Evolutionary conservation across 768 basidiomycete species (phyloP).

Genomic region (Pluteus cervinus): DNA sequence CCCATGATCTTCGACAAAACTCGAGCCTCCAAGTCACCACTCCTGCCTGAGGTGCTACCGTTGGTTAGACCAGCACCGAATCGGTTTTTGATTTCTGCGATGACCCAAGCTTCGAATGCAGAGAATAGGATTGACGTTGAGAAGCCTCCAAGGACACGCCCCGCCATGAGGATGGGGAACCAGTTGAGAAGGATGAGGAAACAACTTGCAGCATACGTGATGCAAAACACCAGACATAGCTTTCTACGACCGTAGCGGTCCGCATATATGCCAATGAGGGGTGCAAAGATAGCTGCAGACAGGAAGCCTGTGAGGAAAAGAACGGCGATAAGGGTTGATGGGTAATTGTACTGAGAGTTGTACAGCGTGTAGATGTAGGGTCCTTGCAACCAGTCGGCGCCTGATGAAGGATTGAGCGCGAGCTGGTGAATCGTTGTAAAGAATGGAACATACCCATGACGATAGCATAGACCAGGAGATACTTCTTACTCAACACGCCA

Average conservation of each 20-base stretch:
- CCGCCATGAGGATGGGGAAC: slow-evolving; percentile 55
- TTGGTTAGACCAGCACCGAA: no score
- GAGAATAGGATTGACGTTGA: slow-evolving; percentile 75
- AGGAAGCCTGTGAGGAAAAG: slow-evolving; percentile 77
- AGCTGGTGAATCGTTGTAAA: neutral
- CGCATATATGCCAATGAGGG: slow-evolving; percentile 71
- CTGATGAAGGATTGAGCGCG: slow-evolving; percentile 23
- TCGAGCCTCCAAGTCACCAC: slow-evolving; percentile 41
- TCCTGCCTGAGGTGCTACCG: slow-evolving; percentile 53
- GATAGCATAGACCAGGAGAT: slow-evolving; percentile 62
- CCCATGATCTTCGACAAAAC: slow-evolving; percentile 69
- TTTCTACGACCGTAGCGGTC: slow-evolving; percentile 68
- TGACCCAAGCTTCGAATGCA: slow-evolving; percentile 73
- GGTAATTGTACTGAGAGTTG: slow-evolving; percentile 57
- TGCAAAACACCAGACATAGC: slow-evolving; percentile 66
- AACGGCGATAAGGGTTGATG: slow-evolving; percentile 59
- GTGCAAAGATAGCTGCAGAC: slow-evolving; percentile 63
- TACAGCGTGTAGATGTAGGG: slow-evolving; percentile 77
- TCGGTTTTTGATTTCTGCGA: no score
- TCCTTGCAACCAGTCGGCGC: slow-evolving; percentile 76
- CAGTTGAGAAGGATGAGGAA: slow-evolving; percentile 48
- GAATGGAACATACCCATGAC: slow-evolving; percentile 54
- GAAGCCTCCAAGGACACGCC: slow-evolving; percentile 61
- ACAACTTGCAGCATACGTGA: slow-evolving; percentile 59
- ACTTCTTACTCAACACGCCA: no score